These are phyloP conservation scores for Vickermania spadyakhi DNA, from an alignment of 208 protist genomes.

Conservation along the genomic window DNA sequence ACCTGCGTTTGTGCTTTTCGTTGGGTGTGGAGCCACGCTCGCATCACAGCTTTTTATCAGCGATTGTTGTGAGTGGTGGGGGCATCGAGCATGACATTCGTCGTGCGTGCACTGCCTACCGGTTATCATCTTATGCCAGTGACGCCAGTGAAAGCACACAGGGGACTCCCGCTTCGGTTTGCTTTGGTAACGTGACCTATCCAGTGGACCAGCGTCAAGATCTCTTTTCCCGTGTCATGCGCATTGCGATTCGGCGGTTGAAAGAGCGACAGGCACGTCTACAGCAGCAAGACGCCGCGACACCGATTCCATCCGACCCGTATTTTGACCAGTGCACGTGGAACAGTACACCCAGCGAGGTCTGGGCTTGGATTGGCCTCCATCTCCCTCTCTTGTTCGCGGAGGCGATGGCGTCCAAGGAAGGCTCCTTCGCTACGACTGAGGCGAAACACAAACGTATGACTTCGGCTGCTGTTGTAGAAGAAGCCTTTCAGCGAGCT, in stretches of 20 bases:
- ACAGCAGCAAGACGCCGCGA: conserved; percentile 1
- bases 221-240: conserved; percentile 57
- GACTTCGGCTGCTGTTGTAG: not conserved
- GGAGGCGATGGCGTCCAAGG: conserved; percentile 19
- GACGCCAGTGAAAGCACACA: conserved; percentile 8
- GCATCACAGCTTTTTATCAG: conserved; percentile 31
- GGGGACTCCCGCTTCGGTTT: not conserved
- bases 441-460: not conserved
- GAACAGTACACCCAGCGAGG: conserved; percentile 53
- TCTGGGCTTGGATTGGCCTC: conserved; percentile 61
- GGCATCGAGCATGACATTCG: conserved; percentile 86
- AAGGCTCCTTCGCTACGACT: not conserved
- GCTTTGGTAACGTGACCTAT: conserved; percentile 69
- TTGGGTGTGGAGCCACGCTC: conserved; percentile 1
- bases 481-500: conserved; percentile 27
- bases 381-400: conserved; percentile 56
- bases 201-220: not conserved
- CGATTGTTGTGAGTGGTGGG: conserved; percentile 74
- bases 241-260: conserved; percentile 27
- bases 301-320: conserved; percentile 10
- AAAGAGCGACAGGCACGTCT: conserved; percentile 19
- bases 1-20: not conserved
- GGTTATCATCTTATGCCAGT: conserved; percentile 26
- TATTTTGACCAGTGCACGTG: conserved; percentile 48
- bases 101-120: conserved; percentile 51